Conservation (phyloP, 345 rosid species). For the Camelina hispida region DNA sequence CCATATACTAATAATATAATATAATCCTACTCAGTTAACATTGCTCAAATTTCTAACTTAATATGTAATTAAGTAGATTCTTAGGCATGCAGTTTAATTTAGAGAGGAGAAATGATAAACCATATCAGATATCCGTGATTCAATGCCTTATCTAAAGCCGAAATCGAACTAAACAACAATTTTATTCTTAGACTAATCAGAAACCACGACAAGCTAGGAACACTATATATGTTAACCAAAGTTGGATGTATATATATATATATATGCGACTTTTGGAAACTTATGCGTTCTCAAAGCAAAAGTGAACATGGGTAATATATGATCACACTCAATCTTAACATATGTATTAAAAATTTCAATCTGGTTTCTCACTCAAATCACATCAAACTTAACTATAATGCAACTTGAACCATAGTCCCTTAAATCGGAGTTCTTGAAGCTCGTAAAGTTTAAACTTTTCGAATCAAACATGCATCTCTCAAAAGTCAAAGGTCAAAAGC, state of each 20-base stretch:
- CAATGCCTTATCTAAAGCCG: not conserved
- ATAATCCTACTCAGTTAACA: not conserved
- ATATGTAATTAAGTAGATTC: too few relatives aligned
- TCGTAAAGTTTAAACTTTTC: not conserved
- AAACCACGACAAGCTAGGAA: not conserved
- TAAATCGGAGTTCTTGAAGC: not conserved
- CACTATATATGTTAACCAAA: not conserved
- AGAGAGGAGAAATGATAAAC: not conserved
- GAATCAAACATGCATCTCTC: not conserved
- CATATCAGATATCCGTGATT: not conserved
- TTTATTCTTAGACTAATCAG: not conserved
- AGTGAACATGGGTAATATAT: not conserved
- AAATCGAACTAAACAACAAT: not conserved
- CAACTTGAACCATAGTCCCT: not conserved
- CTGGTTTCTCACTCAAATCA: not conserved
- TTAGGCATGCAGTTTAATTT: not conserved
- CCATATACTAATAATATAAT: not conserved
- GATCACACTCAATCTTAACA: not conserved
- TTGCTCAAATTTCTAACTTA: not conserved
- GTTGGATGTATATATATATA: not conserved
- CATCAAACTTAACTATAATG: slow-evolving; percentile 11
- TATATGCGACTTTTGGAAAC: not conserved
- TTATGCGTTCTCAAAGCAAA: not conserved
- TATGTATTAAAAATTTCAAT: not conserved
- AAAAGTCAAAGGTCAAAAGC: not conserved